phyloP scores from a whole-genome alignment of 2,329 filamentous ascomycete species.

The Tolypocladium tropicale region DNA sequence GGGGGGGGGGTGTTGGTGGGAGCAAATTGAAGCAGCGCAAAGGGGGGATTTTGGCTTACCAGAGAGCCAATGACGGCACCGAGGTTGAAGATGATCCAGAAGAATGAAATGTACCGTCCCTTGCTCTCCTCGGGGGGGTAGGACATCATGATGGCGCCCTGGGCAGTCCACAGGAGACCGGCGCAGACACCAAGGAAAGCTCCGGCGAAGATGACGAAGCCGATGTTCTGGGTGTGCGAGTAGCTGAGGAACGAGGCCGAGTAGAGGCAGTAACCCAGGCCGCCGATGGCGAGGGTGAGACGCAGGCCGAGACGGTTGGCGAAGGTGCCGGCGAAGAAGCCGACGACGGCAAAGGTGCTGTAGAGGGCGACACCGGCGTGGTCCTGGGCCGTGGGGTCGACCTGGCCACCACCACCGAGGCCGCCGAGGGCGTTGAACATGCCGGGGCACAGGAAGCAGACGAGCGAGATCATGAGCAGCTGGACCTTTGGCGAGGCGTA shows the following conservation, averaged over 20 bases:
- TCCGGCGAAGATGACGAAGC: slow-evolving; percentile 68
- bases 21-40: not conserved
- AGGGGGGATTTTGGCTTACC: slow-evolving; percentile 19
- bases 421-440: slow-evolving; percentile 63
- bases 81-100: slow-evolving; percentile 93
- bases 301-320: slow-evolving; percentile 67
- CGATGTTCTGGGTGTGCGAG: slow-evolving; percentile 55
- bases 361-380: slow-evolving; percentile 63
- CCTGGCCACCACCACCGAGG: slow-evolving; percentile 48
- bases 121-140: slow-evolving; percentile 76
- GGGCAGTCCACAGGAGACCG: slow-evolving; percentile 71
- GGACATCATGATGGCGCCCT: slow-evolving; percentile 82
- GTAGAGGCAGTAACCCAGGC: slow-evolving; percentile 69
- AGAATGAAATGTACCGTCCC: slow-evolving; percentile 80
- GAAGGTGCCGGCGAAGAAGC: slow-evolving; percentile 65
- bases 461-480: slow-evolving; percentile 52
- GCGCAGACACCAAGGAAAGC: slow-evolving; percentile 69
- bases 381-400: slow-evolving; percentile 44
- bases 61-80: slow-evolving; percentile 78
- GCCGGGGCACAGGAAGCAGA: slow-evolving; percentile 55
- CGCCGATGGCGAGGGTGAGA: slow-evolving; percentile 58
- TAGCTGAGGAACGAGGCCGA: slow-evolving; percentile 60
- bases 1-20: too few species aligned
- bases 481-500: slow-evolving; percentile 67
- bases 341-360: slow-evolving; percentile 58